Conservation (phyloP, 176 grass and related monocot genomes). For the Tillandsia fasciculata region DNA sequence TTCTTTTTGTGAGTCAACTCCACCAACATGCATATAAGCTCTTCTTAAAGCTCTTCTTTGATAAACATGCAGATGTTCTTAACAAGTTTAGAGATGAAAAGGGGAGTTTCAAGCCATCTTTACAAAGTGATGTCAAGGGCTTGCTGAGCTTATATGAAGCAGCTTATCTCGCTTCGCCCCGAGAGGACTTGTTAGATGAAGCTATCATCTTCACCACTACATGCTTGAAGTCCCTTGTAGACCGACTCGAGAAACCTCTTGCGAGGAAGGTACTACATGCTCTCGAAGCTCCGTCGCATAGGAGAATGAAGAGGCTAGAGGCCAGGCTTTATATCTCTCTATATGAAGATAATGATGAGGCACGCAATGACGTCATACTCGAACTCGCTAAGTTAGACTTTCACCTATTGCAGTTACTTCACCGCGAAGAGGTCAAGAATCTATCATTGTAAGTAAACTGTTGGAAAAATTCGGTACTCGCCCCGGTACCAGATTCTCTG, state of each 20-base stretch:
- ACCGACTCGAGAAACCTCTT: neutral
- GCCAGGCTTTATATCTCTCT: conserved; percentile 23
- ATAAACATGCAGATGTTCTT: too few relatives aligned
- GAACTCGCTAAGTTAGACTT: conserved; percentile 36
- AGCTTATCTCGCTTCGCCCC: neutral
- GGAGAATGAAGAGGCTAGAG: neutral
- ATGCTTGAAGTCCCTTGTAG: too few relatives aligned
- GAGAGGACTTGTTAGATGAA: neutral
- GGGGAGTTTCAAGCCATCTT: too few relatives aligned
- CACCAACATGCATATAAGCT: too few relatives aligned
- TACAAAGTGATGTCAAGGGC: neutral
- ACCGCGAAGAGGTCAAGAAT: conserved; percentile 19
- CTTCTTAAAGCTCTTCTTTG: too few relatives aligned
- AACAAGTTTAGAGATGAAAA: too few relatives aligned
- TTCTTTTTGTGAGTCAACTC: too few relatives aligned
- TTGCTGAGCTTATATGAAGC: conserved; percentile 5
- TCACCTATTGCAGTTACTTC: conserved; percentile 22
- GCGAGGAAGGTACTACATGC: conserved; percentile 9
- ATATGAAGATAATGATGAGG: conserved; percentile 16
- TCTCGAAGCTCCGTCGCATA: conserved; percentile 16
- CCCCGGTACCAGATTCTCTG: too few relatives aligned
- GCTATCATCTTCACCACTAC: neutral
- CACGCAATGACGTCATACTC: neutral
- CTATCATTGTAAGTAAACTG: conserved; percentile 21
- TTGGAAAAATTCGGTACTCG: too few relatives aligned